phyloP scores from a whole-genome alignment of 78 protist genomes.

The Dictyostelium citrinum region DNA sequence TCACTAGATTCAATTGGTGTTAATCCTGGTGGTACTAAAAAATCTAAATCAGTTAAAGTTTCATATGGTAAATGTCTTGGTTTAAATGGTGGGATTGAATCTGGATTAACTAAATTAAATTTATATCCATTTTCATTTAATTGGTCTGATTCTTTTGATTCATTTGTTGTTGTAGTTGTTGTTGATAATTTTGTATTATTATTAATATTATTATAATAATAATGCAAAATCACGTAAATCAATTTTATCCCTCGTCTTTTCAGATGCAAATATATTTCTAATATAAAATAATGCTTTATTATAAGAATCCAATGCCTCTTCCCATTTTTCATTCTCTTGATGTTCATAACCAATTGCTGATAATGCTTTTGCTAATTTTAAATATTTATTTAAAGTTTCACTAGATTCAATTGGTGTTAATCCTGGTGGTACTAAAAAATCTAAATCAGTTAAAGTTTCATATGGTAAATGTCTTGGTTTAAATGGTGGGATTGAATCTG shows the following conservation, averaged over 20 bases:
- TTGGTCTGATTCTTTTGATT: background rate
- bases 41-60: constrained; percentile 24
- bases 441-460: constrained; percentile 22
- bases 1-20: background rate
- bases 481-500: background rate
- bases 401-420: background rate
- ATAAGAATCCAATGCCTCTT: constrained; percentile 52
- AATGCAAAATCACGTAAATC: constrained; percentile 54
- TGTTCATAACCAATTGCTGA: constrained; percentile 54
- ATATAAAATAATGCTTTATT: constrained; percentile 39
- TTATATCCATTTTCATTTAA: background rate
- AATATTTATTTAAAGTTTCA: background rate
- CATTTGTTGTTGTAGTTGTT: background rate
- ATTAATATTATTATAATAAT: no score
- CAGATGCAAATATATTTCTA: constrained; percentile 23
- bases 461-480: constrained; percentile 50
- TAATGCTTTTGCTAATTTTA: constrained; percentile 37
- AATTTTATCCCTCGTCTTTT: background rate
- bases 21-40: constrained; percentile 19
- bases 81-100: background rate
- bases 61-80: constrained; percentile 56
- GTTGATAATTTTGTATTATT: no score
- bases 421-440: constrained; percentile 29
- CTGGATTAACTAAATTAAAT: constrained; percentile 24
- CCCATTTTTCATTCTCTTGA: constrained; percentile 27